These are phyloP conservation scores for Suhomyces ambrosiae DNA, from an alignment of 1,139 yeast species.

Conservation along the genomic window DNA sequence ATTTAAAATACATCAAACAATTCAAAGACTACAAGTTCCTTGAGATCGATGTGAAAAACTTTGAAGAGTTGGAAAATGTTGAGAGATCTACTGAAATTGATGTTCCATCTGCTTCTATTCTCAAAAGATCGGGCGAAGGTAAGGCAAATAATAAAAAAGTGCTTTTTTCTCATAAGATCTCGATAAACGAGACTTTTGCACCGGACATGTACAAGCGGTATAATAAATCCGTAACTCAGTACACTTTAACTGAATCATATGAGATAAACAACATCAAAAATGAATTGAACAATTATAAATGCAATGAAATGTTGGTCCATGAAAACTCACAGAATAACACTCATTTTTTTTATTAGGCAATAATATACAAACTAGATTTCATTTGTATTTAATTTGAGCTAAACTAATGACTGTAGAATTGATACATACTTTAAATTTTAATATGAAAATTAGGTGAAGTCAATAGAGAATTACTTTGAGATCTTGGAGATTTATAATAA, in stretches of 20 bases:
- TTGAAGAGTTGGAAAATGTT: slow-evolving; percentile 26
- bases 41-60: slow-evolving; percentile 35
- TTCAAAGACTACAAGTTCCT: slow-evolving; percentile 40
- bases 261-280: slow-evolving; percentile 51
- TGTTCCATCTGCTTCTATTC: slow-evolving; percentile 8
- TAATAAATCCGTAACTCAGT: slow-evolving; percentile 55
- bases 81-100: background rate
- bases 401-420: too few relatives aligned
- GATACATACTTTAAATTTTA: too few relatives aligned
- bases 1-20: slow-evolving; percentile 43
- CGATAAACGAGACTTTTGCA: slow-evolving; percentile 50
- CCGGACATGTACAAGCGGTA: slow-evolving; percentile 52
- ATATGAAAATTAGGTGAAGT: too few relatives aligned
- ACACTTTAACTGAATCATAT: slow-evolving; percentile 47
- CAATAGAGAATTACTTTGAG: too few relatives aligned
- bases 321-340: slow-evolving; percentile 53
- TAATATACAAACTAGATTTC: background rate
- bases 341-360: slow-evolving; percentile 49
- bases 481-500: too few relatives aligned
- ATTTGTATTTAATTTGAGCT: background rate
- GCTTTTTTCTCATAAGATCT: slow-evolving; percentile 45
- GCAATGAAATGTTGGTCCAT: slow-evolving; percentile 59
- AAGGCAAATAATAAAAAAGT: slow-evolving; percentile 29
- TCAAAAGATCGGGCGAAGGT: slow-evolving; percentile 8
- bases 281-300: slow-evolving; percentile 54